Evolutionary conservation across 495 filamentous ascomycete species (phyloP), one percentile per base, ranked within the genome.

Genomic region (Entonaema liquescens): DNA sequence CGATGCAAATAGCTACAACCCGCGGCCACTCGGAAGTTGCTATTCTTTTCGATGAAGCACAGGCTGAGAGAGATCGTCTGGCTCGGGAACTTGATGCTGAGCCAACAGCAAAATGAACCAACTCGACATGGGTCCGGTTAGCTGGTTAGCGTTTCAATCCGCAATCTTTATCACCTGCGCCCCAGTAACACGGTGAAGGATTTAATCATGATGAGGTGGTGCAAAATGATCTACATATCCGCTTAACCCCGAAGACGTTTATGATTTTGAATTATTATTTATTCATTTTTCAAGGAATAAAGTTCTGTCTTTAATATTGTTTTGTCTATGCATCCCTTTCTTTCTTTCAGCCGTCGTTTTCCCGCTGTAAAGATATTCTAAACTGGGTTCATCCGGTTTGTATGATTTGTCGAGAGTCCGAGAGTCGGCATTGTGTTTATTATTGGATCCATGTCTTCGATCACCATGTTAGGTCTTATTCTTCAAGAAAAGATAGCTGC

Each of bases 1-100:
- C 77, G 2, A 68, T 70, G 26, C 66, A 63, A n/a, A 63, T 77
- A 35, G 73, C 75, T 19, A 53, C 60, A 5, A 70, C 72, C 23
- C 68, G 73, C 40, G 75, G 75, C 21, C 73, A 77, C 57, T 55
- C 73, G 4, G 73, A 75, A 49, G 62, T 77, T 2, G 70, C 62
- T 7, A 65, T 77, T 11, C 23, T 78, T 31, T 73, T 76, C 28
- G 74, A 78, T 38, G 68, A 76, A 47, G 66, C 61, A 42, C 49
- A 73, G 47, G 50, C 69, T 13, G 69, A 61, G 31, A 70, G 71
- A 28, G 76, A 76, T 53, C 62, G 67, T 42, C 57, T 65, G 17
- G 68, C 68, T 38, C 55, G 74, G 29, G 74, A 76, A 52, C 19
- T 70, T 40, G 74, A 78, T 60, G 25, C 58, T 8, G 71, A 76